phyloP scores from a whole-genome alignment of 306 rosid species.

The Hippophae gyantsensis region DNA sequence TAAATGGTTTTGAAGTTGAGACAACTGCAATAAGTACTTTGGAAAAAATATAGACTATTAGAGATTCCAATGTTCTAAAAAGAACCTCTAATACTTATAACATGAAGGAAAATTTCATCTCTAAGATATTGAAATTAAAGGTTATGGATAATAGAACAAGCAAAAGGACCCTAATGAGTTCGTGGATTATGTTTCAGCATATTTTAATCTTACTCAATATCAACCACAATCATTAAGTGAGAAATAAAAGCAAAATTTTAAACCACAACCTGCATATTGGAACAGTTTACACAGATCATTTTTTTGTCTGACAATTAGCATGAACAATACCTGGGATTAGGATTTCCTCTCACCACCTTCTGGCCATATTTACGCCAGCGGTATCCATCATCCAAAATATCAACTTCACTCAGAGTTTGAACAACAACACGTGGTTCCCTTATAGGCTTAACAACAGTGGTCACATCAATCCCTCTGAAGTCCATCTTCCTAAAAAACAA shows the following conservation, averaged over 20 bases:
- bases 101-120: no score
- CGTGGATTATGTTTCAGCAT: constrained; percentile 8
- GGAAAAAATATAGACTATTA: no score
- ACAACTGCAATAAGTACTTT: no score
- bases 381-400: constrained; percentile 96
- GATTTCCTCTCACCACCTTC: constrained; percentile 98
- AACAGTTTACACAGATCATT: not conserved
- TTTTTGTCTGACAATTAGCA: constrained; percentile 12
- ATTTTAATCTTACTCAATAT: not conserved
- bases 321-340: constrained; percentile 78
- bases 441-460: constrained; percentile 84
- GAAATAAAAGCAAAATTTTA: constrained; percentile 1
- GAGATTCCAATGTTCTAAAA: no score
- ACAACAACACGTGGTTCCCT: constrained; percentile 97
- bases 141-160: not conserved
- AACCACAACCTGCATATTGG: constrained; percentile 6
- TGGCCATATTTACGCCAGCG: constrained; percentile 99
- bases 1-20: no score
- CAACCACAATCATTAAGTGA: constrained; percentile 4
- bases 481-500: constrained; percentile 71
- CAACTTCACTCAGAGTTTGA: constrained; percentile 94
- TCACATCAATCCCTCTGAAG: constrained; percentile 47
- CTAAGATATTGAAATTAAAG: no score
- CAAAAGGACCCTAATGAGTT: constrained; percentile 5
- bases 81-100: no score